Evolutionary conservation across 164 flowering plant genomes (phyloP).

Genomic region (Tetracentron sinense): DNA sequence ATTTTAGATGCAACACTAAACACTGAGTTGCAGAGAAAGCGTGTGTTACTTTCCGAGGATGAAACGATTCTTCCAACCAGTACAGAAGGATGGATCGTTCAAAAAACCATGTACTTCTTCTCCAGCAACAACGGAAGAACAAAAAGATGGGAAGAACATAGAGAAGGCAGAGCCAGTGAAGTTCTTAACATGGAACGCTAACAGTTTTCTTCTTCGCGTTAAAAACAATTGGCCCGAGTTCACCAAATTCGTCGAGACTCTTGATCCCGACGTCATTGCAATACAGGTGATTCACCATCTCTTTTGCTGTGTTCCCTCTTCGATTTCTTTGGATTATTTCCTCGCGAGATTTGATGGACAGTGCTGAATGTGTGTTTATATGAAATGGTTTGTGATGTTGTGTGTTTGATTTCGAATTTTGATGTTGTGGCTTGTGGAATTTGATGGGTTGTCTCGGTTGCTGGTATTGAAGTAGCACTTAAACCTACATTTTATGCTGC

Average conservation of each 20-base stretch:
- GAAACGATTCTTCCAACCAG: conserved; percentile 89
- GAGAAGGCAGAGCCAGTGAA: conserved; percentile 60
- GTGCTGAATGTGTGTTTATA: conserved; percentile 2
- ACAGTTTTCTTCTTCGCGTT: conserved; percentile 84
- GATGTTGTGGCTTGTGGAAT: not conserved
- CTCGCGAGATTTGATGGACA: not conserved
- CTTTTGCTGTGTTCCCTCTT: not conserved
- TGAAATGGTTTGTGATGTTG: conserved; percentile 1
- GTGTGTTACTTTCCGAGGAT: conserved; percentile 23
- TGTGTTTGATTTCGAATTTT: not conserved
- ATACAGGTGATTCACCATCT: conserved; percentile 51
- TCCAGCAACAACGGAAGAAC: conserved; percentile 12
- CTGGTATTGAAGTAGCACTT: too few species aligned
- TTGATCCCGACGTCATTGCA: conserved; percentile 93
- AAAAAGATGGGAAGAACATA: conserved; percentile 15
- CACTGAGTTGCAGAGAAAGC: not conserved
- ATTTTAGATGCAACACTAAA: too few species aligned
- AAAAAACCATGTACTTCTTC: conserved; percentile 57
- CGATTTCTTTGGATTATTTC: not conserved
- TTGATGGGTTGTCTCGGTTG: conserved; percentile 3
- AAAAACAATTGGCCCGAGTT: conserved; percentile 86
- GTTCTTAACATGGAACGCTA: conserved; percentile 96
- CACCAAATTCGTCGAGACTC: conserved; percentile 45
- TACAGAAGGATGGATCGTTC: conserved; percentile 64
- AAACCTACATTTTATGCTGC: too few species aligned